Conservation (phyloP, 495 filamentous ascomycete species). For the Penicillium longicatenatum region DNA sequence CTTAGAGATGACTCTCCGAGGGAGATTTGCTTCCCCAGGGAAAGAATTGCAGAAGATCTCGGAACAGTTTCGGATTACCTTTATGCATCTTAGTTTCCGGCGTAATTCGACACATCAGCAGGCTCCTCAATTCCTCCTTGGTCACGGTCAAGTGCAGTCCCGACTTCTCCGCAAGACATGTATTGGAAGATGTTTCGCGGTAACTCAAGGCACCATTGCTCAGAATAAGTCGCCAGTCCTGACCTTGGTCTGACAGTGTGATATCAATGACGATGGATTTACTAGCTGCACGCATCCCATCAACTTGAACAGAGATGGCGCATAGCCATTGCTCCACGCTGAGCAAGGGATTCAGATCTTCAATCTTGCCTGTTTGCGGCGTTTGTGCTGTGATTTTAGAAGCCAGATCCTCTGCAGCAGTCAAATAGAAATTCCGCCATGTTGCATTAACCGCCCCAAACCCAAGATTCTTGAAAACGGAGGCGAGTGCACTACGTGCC, state of each 20-base stretch:
- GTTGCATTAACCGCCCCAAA: conserved; percentile 25
- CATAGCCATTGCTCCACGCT: not conserved
- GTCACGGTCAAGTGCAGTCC: not conserved
- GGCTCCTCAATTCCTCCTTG: not conserved
- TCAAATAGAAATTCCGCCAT: conserved; percentile 29
- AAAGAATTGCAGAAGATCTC: not conserved
- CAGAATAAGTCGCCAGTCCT: conserved; percentile 18
- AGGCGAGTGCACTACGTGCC: conserved; percentile 7
- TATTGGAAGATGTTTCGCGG: not conserved
- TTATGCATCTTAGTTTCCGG: not conserved
- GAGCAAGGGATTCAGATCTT: conserved; percentile 7
- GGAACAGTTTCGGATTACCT: not conserved
- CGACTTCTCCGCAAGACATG: not conserved
- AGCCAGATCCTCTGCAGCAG: conserved; percentile 15
- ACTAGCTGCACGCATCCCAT: conserved; percentile 15
- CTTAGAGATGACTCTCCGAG: not conserved
- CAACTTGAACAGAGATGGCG: conserved; percentile 9
- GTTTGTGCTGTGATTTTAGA: not conserved
- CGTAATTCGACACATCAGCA: not conserved
- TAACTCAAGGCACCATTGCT: conserved; percentile 22
- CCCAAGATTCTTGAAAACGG: conserved; percentile 26
- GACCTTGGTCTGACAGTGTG: conserved; percentile 1
- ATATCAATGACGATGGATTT: conserved; percentile 17
- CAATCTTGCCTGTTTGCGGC: conserved; percentile 11
- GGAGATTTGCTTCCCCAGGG: not conserved